Evolutionary conservation across 2,329 filamentous ascomycete species (phyloP).

Genomic region (Alternaria longipes): DNA sequence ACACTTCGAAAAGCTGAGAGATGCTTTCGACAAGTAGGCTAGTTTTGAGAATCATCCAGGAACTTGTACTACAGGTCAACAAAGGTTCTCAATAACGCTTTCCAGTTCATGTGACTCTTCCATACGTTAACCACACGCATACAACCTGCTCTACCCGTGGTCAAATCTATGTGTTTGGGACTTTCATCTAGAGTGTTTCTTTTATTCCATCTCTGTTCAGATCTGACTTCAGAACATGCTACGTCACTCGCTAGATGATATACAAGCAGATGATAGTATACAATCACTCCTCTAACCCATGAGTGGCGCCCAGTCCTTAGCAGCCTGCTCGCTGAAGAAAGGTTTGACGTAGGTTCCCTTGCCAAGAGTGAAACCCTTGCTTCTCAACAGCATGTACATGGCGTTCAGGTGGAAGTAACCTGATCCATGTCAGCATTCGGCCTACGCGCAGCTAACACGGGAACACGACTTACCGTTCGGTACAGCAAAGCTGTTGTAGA

Average conservation of each 20-base stretch:
- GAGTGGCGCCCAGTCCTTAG: slow-evolving; percentile 33
- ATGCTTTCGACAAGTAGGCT: slow-evolving; percentile 46
- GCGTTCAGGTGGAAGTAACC: slow-evolving; percentile 36
- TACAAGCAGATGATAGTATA: neutral
- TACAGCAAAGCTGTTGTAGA: slow-evolving; percentile 25
- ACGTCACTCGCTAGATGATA: neutral
- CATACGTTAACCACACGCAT: neutral
- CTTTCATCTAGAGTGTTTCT: neutral
- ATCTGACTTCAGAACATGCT: neutral
- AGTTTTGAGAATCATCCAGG: neutral
- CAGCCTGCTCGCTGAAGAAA: slow-evolving; percentile 32
- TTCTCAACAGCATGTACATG: slow-evolving; percentile 36
- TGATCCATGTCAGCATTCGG: neutral
- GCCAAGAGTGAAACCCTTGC: slow-evolving; percentile 29
- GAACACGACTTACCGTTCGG: slow-evolving; percentile 22
- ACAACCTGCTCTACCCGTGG: neutral
- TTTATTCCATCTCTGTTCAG: neutral
- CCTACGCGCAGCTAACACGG: neutral
- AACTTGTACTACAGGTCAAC: neutral
- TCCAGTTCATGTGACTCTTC: neutral
- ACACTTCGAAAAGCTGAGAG: slow-evolving; percentile 73
- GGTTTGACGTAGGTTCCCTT: slow-evolving; percentile 25
- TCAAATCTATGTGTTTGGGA: neutral
- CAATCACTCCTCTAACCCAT: slow-evolving; percentile 11
- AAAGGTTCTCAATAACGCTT: neutral